Base-by-base conservation (phyloP, 257 asterid genomes). In the Scutellaria baicalensis region DNA sequence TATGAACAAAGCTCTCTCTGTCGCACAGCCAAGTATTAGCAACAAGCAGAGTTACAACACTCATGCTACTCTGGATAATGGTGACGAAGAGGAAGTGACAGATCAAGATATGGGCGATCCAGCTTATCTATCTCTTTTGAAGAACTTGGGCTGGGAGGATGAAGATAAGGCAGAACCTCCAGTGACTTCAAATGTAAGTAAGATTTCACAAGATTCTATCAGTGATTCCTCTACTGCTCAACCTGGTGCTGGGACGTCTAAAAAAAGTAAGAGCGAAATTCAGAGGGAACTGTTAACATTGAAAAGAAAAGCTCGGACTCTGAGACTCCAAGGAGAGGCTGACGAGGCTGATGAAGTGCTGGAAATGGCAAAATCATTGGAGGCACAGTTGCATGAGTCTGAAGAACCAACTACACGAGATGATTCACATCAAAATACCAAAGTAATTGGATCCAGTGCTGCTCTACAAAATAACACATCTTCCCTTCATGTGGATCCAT, bases 61-160 rank as follows among this genome's bases (percentile, higher is more conserved):
- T 43, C 35, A 44, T 0, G 17, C 62, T 69, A 79, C 71, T 79
- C 75, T n/a, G 47, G 91, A 68, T 70, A 83, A 76, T 56, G 94
- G 72, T 63, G 90, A 71, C 18, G 88, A 85, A 16, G 87, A 66
- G 52, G 87, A 82, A 59, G 97, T 93, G 61, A 88, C 91, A 0
- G 98, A 93, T 84, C 97, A 88, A 59, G 98, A 93, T 80, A 33
- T 93, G 90, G 76, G 69, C 16, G 95, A 94, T 81, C 97, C 97
- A 31, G 68, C 84, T 68, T 94, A 91, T 82, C 85, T 91, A 61
- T 84, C 97, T 23, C 82, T 89, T 59, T 75, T 94, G 83, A 84
- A 86, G 81, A 86, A 82, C 82, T 71, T 94, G 85, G 99, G 97
- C 47, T 94, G 97, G 96, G 81, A 86, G 57, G 97, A 89, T 51